A percentile compares a stretch with the other conserved stretches of the same genome.
Evolutionary conservation across 2,329 filamentous ascomycete species (phyloP).

Genomic region (Pestalotiopsis sp.): DNA sequence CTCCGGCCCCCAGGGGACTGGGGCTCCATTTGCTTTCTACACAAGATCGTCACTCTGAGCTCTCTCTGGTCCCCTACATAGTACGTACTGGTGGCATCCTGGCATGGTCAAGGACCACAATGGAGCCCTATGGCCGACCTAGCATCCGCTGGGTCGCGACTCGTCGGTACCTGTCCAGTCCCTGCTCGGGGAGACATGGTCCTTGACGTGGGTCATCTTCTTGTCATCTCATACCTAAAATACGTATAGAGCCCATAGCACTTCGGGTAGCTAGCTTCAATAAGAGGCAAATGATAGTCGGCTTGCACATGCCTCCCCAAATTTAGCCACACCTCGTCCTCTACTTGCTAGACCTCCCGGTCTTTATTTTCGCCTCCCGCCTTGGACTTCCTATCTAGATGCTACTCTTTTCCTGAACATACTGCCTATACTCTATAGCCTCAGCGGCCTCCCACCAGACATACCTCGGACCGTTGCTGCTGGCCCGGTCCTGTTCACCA

Average conservation of each 20-base stretch:
- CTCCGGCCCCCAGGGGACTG: neutral
- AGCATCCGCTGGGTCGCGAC: slow-evolving; percentile 10
- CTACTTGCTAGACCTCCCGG: neutral
- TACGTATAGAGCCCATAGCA: neutral
- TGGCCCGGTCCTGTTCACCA: neutral
- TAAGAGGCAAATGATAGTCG: slow-evolving; percentile 8
- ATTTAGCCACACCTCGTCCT: slow-evolving; percentile 5
- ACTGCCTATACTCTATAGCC: neutral
- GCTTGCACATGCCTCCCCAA: slow-evolving; percentile 3
- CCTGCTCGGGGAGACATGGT: slow-evolving; percentile 5
- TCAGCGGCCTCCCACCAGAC: slow-evolving; percentile 10
- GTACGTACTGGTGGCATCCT: neutral
- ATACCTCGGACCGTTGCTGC: neutral
- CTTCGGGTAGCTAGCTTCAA: slow-evolving; percentile 12
- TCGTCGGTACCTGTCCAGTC: slow-evolving; percentile 7
- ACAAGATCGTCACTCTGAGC: slow-evolving; percentile 8
- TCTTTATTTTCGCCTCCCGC: slow-evolving; percentile 9
- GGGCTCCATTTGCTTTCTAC: slow-evolving; percentile 4
- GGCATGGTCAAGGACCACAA: slow-evolving; percentile 7
- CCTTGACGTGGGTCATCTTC: neutral
- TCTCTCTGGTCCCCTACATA: neutral
- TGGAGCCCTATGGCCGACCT: slow-evolving; percentile 8
- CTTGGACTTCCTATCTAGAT: slow-evolving; percentile 9
- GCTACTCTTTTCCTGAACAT: neutral
- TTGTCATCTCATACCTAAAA: slow-evolving; percentile 7